Percentiles rank a stretch among this genome's conserved stretches.
Conservation (phyloP, 2,329 filamentous ascomycete species). For the Aspergillus floridensis region DNA sequence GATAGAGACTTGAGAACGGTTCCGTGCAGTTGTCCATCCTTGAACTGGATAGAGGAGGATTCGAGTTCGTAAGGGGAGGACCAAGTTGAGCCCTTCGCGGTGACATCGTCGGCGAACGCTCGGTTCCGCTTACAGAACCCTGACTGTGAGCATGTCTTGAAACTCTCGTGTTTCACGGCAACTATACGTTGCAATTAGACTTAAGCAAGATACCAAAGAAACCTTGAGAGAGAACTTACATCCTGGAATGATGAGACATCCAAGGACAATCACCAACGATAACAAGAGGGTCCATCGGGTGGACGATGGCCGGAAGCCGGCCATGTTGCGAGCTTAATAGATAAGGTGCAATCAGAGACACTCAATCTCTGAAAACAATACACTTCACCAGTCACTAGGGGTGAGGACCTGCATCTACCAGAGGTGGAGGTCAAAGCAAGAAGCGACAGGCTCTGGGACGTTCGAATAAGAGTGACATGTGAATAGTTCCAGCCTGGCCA, state of each 20-base stretch:
- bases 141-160: slow-evolving; percentile 93
- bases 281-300: slow-evolving; percentile 64
- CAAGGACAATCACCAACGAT: slow-evolving; percentile 58
- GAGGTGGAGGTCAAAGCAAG: slow-evolving; percentile 16
- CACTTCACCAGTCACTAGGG: slow-evolving; percentile 14
- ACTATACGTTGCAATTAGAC: slow-evolving; percentile 49
- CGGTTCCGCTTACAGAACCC: slow-evolving; percentile 97
- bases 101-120: slow-evolving; percentile 76
- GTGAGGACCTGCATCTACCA: slow-evolving; percentile 34
- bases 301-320: slow-evolving; percentile 52
- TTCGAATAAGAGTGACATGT: background rate
- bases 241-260: slow-evolving; percentile 62
- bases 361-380: slow-evolving; percentile 30
- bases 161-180: slow-evolving; percentile 90
- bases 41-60: slow-evolving; percentile 69
- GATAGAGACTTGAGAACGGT: slow-evolving; percentile 76
- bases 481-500: slow-evolving; percentile 34
- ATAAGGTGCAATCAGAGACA: slow-evolving; percentile 30
- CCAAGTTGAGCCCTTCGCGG: slow-evolving; percentile 66
- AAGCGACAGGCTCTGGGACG: background rate
- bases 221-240: slow-evolving; percentile 48
- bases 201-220: background rate
- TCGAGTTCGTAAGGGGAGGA: slow-evolving; percentile 76
- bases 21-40: slow-evolving; percentile 75
- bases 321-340: slow-evolving; percentile 45